Percentiles rank a stretch among this genome's conserved stretches.
These are phyloP conservation scores for Cryphonectria carpinicola DNA, from an alignment of 2,329 filamentous ascomycete genomes.

Conservation along the genomic window DNA sequence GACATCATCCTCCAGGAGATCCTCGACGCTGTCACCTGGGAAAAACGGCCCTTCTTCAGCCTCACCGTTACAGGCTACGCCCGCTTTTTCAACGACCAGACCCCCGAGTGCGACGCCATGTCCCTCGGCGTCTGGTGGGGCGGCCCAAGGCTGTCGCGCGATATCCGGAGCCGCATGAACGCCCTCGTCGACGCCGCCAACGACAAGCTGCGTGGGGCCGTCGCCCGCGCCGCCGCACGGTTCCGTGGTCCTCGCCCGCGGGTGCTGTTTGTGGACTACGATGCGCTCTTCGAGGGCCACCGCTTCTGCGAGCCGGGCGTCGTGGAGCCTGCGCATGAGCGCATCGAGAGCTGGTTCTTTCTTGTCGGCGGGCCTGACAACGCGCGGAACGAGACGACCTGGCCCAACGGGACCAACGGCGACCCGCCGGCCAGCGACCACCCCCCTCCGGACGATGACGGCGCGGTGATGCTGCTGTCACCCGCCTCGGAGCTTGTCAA, in stretches of 20 bases:
- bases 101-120: slow-evolving; percentile 47
- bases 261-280: slow-evolving; percentile 51
- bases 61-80: slow-evolving; percentile 53
- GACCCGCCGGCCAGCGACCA: slow-evolving; percentile 8
- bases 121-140: slow-evolving; percentile 52
- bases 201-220: slow-evolving; percentile 41
- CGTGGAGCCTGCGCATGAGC: slow-evolving; percentile 48
- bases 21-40: slow-evolving; percentile 48
- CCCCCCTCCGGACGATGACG: background rate
- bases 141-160: slow-evolving; percentile 45
- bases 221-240: slow-evolving; percentile 42
- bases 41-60: slow-evolving; percentile 47
- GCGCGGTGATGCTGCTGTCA: slow-evolving; percentile 30
- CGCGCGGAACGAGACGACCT: slow-evolving; percentile 33
- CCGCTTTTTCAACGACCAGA: slow-evolving; percentile 51
- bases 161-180: slow-evolving; percentile 47
- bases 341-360: slow-evolving; percentile 53
- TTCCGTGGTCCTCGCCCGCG: slow-evolving; percentile 39
- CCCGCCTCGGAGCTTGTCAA: slow-evolving; percentile 41
- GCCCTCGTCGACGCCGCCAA: slow-evolving; percentile 49
- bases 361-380: slow-evolving; percentile 51
- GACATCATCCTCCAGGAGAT: slow-evolving; percentile 47
- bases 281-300: slow-evolving; percentile 48
- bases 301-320: slow-evolving; percentile 42
- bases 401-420: slow-evolving; percentile 27